These are phyloP conservation scores for Penicillium corylophilum DNA, from an alignment of 2,329 filamentous ascomycete genomes.

Conservation along the genomic window DNA sequence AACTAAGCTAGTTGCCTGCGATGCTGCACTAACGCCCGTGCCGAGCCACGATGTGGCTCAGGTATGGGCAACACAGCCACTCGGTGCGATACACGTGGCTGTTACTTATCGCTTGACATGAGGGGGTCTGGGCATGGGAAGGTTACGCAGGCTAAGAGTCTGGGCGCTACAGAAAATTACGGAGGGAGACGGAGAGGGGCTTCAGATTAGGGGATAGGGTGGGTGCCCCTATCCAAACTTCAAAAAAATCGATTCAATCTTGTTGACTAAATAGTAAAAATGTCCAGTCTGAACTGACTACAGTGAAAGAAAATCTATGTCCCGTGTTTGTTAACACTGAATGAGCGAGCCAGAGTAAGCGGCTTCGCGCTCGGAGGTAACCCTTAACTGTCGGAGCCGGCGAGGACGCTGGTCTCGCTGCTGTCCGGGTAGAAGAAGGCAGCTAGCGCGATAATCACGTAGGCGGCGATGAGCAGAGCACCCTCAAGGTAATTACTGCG, in stretches of 20 bases:
- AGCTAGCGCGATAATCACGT: conserved; percentile 72
- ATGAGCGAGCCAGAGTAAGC: background rate
- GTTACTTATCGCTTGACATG: background rate
- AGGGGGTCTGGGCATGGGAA: background rate
- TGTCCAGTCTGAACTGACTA: conserved; percentile 2
- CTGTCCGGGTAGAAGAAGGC: conserved; percentile 39
- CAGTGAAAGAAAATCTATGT: background rate
- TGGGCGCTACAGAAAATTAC: background rate
- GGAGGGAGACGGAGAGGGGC: background rate
- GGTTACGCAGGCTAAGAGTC: background rate
- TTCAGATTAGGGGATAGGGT: background rate
- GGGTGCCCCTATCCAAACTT: background rate
- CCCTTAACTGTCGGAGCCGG: conserved; percentile 14
- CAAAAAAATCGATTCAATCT: background rate
- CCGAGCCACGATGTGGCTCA: conserved; percentile 21
- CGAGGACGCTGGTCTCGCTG: conserved; percentile 29
- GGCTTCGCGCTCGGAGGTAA: background rate
- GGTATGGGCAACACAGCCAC: conserved; percentile 20
- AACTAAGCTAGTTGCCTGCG: background rate
- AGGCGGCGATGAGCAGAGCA: conserved; percentile 71
- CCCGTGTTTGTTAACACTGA: background rate
- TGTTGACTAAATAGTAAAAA: background rate
- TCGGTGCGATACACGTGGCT: conserved; percentile 23
- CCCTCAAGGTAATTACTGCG: conserved; percentile 82
- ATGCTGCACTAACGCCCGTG: background rate